Base-by-base conservation (phyloP, 371 early-diverging fungal genomes). In the Actinomucor elegans region DNA sequence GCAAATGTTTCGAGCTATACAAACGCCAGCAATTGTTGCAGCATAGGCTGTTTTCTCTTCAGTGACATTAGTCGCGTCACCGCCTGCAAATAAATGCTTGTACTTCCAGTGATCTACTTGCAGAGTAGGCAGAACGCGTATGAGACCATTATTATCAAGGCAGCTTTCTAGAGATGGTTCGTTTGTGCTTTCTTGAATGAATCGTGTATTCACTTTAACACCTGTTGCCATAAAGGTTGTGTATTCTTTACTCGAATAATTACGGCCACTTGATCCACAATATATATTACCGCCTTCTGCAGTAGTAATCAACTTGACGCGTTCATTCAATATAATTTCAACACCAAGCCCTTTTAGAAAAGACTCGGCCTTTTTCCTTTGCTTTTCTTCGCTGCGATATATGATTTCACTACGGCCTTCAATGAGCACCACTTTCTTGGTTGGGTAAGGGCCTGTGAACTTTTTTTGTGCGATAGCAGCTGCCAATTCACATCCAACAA, bases 401-500 rank as follows among this genome's bases (percentile, higher is more conserved):
- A 80, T 49, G 15, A 75, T 41, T 29, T 51, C 52, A 20, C 47
- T 2, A 54, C 62, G 66, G 60, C 85, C 64, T n/a, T 77, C 74
- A 17, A 85, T 74, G 5, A 90, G 33, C 0, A 80, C 75, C 0
- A 89, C 67, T 56, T 81, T 85, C 38, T 70, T 47, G 4, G n/a
- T 32, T 1, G 81, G 79, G 42, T 69, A 77, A 2, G 48, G 18
- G 8, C 56, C 58, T 15, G 60, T 48, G 15, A 62, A 64, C 34
- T 43, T 56, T n/a, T 58, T 51, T 23, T 61, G 47, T 12, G 74
- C 64, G 29, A 87, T 80, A 36, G 84, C 85, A 3, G 77, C 79
- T 3, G 84, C 86, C 38, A 85, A 69, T 47, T 87, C 90, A 24
- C 83, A 81, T 5, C 87, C 88, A 14, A 81, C 83, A 1, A 86